phyloP scores from a whole-genome alignment of 2,329 filamentous ascomycete genomes.

The Xylariales sp. region DNA sequence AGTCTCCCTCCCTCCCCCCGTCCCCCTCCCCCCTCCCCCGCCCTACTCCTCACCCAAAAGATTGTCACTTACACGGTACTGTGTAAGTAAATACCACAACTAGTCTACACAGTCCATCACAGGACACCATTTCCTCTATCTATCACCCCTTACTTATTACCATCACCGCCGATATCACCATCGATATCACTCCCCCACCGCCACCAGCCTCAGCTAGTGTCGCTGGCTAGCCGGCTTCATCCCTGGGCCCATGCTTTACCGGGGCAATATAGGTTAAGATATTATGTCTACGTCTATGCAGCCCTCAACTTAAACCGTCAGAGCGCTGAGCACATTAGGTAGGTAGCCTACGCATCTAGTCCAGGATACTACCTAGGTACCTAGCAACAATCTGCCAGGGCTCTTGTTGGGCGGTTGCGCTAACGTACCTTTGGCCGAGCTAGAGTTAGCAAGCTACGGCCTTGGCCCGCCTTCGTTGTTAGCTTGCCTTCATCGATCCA shows the following conservation, averaged over 20 bases:
- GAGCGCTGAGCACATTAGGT: neutral
- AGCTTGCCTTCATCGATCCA: constrained; percentile 3
- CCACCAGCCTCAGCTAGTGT: neutral
- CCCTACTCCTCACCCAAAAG: too few relatives aligned
- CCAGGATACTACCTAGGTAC: constrained; percentile 11
- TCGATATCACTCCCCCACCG: neutral
- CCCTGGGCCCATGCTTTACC: neutral
- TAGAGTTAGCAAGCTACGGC: constrained; percentile 18
- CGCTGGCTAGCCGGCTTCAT: constrained; percentile 1
- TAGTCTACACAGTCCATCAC: too few relatives aligned
- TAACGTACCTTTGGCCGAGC: constrained; percentile 21
- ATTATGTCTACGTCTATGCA: constrained; percentile 8
- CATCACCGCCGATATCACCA: constrained; percentile 10
- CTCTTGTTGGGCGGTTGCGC: constrained; percentile 32
- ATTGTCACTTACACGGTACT: too few relatives aligned
- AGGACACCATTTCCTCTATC: too few relatives aligned
- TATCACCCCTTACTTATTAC: too few relatives aligned
- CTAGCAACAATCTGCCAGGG: constrained; percentile 8
- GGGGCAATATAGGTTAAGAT: neutral
- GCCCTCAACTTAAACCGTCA: constrained; percentile 1
- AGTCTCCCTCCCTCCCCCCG: too few relatives aligned
- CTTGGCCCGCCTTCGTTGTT: constrained; percentile 22
- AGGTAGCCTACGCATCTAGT: constrained; percentile 13
- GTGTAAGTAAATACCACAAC: too few relatives aligned
- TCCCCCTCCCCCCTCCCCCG: too few relatives aligned